Percentiles rank a stretch among this genome's conserved stretches.
These are phyloP conservation scores for Vaccinium corymbosum DNA, from an alignment of 148 eudicot genomes.

Conservation along the genomic window DNA sequence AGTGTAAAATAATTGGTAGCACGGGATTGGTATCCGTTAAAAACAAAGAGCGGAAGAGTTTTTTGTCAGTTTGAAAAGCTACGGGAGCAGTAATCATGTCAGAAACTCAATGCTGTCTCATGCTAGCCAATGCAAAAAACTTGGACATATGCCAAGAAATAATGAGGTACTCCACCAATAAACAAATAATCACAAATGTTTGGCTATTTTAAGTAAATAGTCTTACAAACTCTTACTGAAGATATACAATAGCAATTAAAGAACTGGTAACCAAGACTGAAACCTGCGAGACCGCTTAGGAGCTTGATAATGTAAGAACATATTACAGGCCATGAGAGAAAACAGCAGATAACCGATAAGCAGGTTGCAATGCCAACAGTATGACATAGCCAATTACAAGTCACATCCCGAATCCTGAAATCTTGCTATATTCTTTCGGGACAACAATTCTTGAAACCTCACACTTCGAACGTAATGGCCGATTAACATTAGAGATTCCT, in stretches of 20 bases:
- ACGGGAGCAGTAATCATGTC: neutral
- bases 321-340: neutral
- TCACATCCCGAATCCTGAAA: neutral
- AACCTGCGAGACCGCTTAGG: neutral
- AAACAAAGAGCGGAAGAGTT: neutral
- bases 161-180: neutral
- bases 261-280: neutral
- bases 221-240: neutral
- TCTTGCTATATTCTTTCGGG: neutral
- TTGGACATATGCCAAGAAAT: neutral
- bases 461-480: neutral
- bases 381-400: neutral
- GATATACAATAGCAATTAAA: neutral
- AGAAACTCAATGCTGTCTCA: conserved; percentile 5
- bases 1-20: neutral
- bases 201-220: neutral
- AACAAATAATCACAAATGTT: neutral
- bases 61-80: neutral
- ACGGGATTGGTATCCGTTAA: neutral
- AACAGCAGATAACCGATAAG: neutral
- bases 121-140: neutral
- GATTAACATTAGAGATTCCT: neutral
- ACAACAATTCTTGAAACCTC: neutral
- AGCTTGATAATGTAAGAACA: neutral
- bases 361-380: neutral